Evolutionary conservation across 768 basidiomycete genomes (phyloP), one percentile per base, ranked within the genome.

Genomic region (Suillus discolor): DNA sequence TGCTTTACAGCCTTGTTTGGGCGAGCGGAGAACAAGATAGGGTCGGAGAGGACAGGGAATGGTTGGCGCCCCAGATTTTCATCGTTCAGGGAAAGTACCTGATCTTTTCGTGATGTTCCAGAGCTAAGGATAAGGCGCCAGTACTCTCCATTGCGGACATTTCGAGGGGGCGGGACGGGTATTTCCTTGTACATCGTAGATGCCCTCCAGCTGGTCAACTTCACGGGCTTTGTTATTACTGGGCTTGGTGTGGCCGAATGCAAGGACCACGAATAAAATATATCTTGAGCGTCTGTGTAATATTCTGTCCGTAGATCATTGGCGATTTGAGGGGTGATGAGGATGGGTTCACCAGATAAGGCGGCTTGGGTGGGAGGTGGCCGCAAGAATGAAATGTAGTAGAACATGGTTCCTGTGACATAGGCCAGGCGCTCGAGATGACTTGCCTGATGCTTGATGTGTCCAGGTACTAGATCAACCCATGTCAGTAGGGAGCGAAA

Each of bases 241-340:
- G 76, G 23, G 16, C 51, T 57, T 53, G 36, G 69, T 55, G 73
- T 73, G 2, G 71, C 71, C 54, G 61, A 20, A 41, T 75, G 73
- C 36, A 75, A 75, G 45, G 69, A 68, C 94, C 94, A 96, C 31
- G 84, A 78, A 72, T 89, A 94, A 73, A 79, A 90, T 44, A 97
- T 84, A 66, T 93, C 89, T 64, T 85, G 81, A 1, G 83, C 75
- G 20, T 73, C 77, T 13, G 81, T 78, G 70, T 82, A 87, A 1
- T 82, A 78, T 73, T 96, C 94, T 41, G 96, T 97, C 39, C 96
- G 85, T 28, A 97, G 84, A 70, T 97, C 96, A 74, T 97, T 97
- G 38, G 90, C 87, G 66, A 97, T 86, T 75, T 96, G 94, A 1
- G 93, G 93, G 2, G 89, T 93, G 61, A 96, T 84, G 15, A 80